Evolutionary conservation across 176 grass and related monocot species (phyloP), one percentile per base, ranked within the genome.

Genomic region (Poa pratensis): DNA sequence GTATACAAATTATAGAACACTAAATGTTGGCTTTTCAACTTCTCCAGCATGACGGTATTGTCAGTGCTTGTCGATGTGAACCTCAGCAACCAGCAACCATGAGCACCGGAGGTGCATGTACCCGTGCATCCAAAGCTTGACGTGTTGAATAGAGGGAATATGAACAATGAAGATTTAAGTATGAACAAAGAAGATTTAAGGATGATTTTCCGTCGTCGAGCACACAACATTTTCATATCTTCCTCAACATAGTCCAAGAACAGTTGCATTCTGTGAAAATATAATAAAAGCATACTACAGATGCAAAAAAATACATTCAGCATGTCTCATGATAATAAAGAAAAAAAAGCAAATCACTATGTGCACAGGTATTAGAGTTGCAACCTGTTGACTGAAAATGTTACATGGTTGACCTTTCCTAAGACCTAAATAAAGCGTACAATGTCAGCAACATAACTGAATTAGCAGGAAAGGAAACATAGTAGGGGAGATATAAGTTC

Each of bases 231-330:
- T 82, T 98, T 98, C 89, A 98, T 98, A 65, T 98, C 96, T 82
- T 98, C 96, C 77, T 94, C 96, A 51, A 95, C 95, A 37, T 98
- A 98, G 11, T 79, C 87, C 83, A 81, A 92, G 83, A 91, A 95
- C 76, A 28, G 87, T 80, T 17, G 96, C 91, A 87, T 98, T 98
- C 49, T 98, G 96, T 19, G 96, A 98, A 86, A 98, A 94, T 78
- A 98, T 85, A 82, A 95, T 98, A 69, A 98, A 98, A 63, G 96
- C 96, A 88, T 98, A 98, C 93, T 30, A 79, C 85, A 95, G 17
- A 46, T 90, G 37, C 20, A 61, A 66, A 89, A 89, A 73, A 34
- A 74, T 13, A 82, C 28, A 30, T 81, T 89, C 63, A 78, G 28
- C 28, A 37, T 54, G 24, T 34, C 18, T 69, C 3, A 75, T 32